phyloP scores from a whole-genome alignment of 75 land plant species.

The Sequoia sempervirens region DNA sequence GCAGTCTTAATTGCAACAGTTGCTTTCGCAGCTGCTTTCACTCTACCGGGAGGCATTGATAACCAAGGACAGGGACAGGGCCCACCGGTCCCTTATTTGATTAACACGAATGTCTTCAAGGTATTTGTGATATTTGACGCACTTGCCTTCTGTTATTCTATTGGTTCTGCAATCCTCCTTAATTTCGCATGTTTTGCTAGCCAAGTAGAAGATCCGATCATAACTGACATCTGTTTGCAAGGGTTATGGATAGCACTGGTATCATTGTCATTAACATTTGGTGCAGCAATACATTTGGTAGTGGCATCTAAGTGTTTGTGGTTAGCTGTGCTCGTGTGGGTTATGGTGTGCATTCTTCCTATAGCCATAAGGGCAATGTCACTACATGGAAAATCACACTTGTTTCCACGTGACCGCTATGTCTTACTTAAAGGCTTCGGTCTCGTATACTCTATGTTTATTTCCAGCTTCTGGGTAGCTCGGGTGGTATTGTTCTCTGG shows the following conservation, averaged over 20 bases:
- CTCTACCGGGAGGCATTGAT: background rate
- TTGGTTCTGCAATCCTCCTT: background rate
- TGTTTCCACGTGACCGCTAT: background rate
- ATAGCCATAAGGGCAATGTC: background rate
- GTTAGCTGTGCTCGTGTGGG: background rate
- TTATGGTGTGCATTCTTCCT: background rate
- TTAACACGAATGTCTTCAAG: background rate
- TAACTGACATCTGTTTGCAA: background rate
- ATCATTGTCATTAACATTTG: background rate
- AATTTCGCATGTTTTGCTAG: background rate
- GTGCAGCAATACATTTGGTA: background rate
- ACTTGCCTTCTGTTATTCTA: background rate
- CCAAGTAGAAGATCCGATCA: background rate
- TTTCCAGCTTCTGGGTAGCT: no score
- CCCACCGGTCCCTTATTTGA: no score
- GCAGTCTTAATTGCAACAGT: background rate
- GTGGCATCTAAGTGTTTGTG: no score
- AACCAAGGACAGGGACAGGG: no score
- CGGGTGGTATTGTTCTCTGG: no score
- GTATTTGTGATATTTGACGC: background rate
- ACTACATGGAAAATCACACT: background rate
- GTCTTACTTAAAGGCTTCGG: no score
- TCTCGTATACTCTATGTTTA: no score
- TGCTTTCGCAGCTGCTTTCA: background rate
- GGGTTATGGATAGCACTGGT: background rate